Evolutionary conservation across 2,329 filamentous ascomycete species (phyloP), one percentile per base, ranked within the genome.

Genomic region (Epichloe scottii): DNA sequence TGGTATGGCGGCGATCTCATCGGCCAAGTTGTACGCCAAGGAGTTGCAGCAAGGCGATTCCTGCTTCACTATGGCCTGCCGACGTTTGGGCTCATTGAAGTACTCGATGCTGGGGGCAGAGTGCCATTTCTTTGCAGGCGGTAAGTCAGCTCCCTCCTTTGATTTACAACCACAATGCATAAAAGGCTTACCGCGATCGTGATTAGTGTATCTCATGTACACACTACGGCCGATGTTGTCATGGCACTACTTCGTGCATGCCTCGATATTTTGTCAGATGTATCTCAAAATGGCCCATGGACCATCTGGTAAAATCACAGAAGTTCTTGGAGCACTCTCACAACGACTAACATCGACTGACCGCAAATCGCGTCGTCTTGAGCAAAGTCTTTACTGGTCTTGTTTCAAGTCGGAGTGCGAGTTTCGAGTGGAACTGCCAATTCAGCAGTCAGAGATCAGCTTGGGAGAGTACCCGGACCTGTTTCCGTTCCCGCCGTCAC

Each of bases 361-460:
- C n/a, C 51, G 54, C 33, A 57, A 56, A 47, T 53, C 47, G 7
- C 59, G 61, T 11, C 60, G 62, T 4, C 55, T 70, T 3, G 68
- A 70, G 54, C 67, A 71, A 51, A 60, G 67, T 37, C 55, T 71
- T 1, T 71, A 70, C 56, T 72, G 68, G 68, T 68, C 65, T 7
- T 70, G 67, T 48, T 70, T 70, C 59, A 71, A 71, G 55, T 68
- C 68, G 2, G 68, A 71, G 55, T 66, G 64, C 51, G 67, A 71
- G 53, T 62, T 70, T 5, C 63, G 67, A 5, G 63, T 66, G n/a
- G 68, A 69, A 51, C 59, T 71, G 11, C 60, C 64, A 2, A 56
- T 70, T 2, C 66, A 66, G 11, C 62, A 67, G 43, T 64, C 64
- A 1, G 64, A 63, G 3, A 63, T 70, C 26, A 61, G 62, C 5